Evolutionary conservation across 2,329 filamentous ascomycete genomes (phyloP), one percentile per base, ranked within the genome.

Genomic region (Epicoccum nigrum): DNA sequence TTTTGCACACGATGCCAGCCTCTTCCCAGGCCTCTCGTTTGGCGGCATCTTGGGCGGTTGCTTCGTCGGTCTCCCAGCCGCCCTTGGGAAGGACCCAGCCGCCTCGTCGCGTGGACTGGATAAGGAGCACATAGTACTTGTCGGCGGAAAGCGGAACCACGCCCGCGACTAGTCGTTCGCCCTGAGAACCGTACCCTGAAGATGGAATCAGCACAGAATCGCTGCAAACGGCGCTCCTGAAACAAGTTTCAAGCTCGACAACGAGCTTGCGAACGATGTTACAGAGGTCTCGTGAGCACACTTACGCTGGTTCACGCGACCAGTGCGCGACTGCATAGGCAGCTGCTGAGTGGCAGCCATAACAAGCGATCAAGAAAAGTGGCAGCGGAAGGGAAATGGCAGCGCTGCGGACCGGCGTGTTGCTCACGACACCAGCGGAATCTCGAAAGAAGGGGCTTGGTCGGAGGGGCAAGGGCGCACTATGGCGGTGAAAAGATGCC

Each of bases 21-120:
- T 97, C 94, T 78, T 97, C 94, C 94, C 94, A 97, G 55, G 94
- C 94, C 76, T 99, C 94, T 62, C 94, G 81, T 80, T 80, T 88
- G 41, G 85, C 85, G 48, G 94, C 94, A 50, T 94, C 90, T 72
- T 93, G 84, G 56, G 88, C 85, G 58, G 90, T 94, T 56, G 87
- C 84, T 77, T 99, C 94, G 75, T 99, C 94, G 27, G 86, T 88
- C 75, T 99, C 94, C 92, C 94, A 99, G 54, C 94, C 94, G 70
- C 94, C 94, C 74, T 99, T 99, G 54, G 94, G 94, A 52, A 99
- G 82, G 34, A 99, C 94, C 94, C 94, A 99, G 66, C 90, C 90
- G 73, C 90, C 90, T 66, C 92, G 87, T 59, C 90, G 85, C 44
- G 90, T 93, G 46, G 92, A 96, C 78, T 97, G 92, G 66, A 97